These are phyloP conservation scores for Xylaria venustula DNA, from an alignment of 495 filamentous ascomycete genomes.

Conservation along the genomic window DNA sequence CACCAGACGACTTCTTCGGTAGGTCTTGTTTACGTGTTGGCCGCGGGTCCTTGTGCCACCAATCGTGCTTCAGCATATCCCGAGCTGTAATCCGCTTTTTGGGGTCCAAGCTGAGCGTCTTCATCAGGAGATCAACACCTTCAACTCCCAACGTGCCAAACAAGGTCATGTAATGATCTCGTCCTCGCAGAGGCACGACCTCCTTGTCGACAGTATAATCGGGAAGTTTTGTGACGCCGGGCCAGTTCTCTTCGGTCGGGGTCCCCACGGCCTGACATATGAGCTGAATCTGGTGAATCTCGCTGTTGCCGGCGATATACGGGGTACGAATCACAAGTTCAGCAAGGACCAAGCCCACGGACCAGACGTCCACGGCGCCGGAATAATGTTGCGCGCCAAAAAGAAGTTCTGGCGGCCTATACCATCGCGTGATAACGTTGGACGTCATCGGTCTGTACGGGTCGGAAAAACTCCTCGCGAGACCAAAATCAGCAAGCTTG, in stretches of 20 bases:
- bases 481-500: slow-evolving; percentile 96
- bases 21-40: slow-evolving; percentile 83
- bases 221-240: slow-evolving; percentile 79
- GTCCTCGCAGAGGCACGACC: slow-evolving; percentile 59
- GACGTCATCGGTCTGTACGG: slow-evolving; percentile 86
- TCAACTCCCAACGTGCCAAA: slow-evolving; percentile 77
- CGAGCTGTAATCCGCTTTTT: slow-evolving; percentile 72
- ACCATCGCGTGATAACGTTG: slow-evolving; percentile 96
- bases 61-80: slow-evolving; percentile 75
- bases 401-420: slow-evolving; percentile 89
- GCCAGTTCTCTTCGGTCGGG: slow-evolving; percentile 93
- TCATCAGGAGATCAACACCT: slow-evolving; percentile 83
- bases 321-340: slow-evolving; percentile 82
- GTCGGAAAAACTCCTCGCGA: slow-evolving; percentile 85
- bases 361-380: slow-evolving; percentile 92
- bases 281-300: slow-evolving; percentile 75
- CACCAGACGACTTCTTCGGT: slow-evolving; percentile 62
- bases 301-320: slow-evolving; percentile 66
- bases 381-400: slow-evolving; percentile 88
- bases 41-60: slow-evolving; percentile 81
- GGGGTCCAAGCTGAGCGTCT: slow-evolving; percentile 83
- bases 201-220: slow-evolving; percentile 67
- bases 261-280: slow-evolving; percentile 86
- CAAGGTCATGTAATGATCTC: slow-evolving; percentile 64
- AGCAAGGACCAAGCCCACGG: slow-evolving; percentile 88